phyloP scores from a whole-genome alignment of 208 protist species.

The Porcisia hertigi region DNA sequence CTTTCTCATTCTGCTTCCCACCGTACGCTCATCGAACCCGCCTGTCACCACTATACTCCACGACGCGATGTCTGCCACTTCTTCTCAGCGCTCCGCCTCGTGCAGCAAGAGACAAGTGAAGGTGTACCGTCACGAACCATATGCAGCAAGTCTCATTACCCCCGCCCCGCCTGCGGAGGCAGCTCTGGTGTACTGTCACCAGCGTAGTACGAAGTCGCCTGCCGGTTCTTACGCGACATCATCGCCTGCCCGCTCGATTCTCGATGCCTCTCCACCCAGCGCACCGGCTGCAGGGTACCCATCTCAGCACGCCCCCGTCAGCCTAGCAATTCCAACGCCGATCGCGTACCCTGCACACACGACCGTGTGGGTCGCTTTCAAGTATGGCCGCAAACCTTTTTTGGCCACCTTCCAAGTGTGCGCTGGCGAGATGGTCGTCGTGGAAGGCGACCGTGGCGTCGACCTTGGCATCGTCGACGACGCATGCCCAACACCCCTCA shows the following conservation, averaged over 20 bases:
- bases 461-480: constrained; percentile 65
- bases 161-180: constrained; percentile 23
- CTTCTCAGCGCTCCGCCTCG: constrained; percentile 18
- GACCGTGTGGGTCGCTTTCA: constrained; percentile 57
- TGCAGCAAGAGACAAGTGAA: constrained; percentile 5
- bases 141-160: constrained; percentile 45
- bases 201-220: constrained; percentile 11
- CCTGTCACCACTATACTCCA: not conserved
- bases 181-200: constrained; percentile 20
- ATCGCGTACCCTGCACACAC: constrained; percentile 27
- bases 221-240: constrained; percentile 8
- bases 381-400: constrained; percentile 72
- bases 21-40: not conserved
- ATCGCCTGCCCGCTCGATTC: constrained; percentile 15
- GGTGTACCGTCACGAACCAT: constrained; percentile 71
- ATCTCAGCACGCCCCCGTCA: constrained; percentile 3
- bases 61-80: constrained; percentile 16
- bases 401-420: constrained; percentile 32
- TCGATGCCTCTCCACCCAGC: constrained; percentile 15
- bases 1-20: not conserved
- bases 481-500: constrained; percentile 14
- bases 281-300: too few relatives aligned
- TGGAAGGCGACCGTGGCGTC: constrained; percentile 77
- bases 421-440: constrained; percentile 51
- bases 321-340: not conserved